phyloP scores from a whole-genome alignment of 2,329 filamentous ascomycete species.

The Trichophyton benhamiae region DNA sequence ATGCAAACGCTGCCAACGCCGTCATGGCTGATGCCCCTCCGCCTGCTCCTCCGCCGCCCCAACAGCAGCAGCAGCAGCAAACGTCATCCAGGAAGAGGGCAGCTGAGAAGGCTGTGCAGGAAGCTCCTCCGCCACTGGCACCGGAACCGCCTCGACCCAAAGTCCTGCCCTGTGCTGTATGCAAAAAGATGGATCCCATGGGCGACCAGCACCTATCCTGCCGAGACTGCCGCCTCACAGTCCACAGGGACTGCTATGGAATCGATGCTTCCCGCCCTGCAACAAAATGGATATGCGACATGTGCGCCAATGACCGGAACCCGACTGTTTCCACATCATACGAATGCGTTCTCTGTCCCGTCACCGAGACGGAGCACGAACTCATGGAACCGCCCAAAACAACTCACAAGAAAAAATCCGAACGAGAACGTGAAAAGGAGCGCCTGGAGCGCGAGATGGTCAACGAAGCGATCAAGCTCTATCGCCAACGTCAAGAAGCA shows the following conservation, averaged over 20 bases:
- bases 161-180: slow-evolving; percentile 73
- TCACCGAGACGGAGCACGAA: slow-evolving; percentile 68
- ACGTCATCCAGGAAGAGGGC: slow-evolving; percentile 49
- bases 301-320: slow-evolving; percentile 87
- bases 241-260: slow-evolving; percentile 90
- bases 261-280: slow-evolving; percentile 55
- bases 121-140: slow-evolving; percentile 44
- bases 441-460: slow-evolving; percentile 73
- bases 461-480: slow-evolving; percentile 65
- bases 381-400: slow-evolving; percentile 71
- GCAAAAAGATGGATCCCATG: slow-evolving; percentile 57
- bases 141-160: slow-evolving; percentile 70
- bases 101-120: slow-evolving; percentile 43
- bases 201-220: slow-evolving; percentile 67
- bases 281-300: slow-evolving; percentile 87
- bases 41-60: slow-evolving; percentile 21
- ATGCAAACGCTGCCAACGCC: slow-evolving; percentile 35
- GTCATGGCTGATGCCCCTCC: slow-evolving; percentile 23
- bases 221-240: slow-evolving; percentile 76
- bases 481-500: slow-evolving; percentile 70
- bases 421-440: slow-evolving; percentile 83
- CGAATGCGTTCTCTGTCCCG: slow-evolving; percentile 81
- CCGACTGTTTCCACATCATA: slow-evolving; percentile 89
- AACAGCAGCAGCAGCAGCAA: no score
- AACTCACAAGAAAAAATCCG: slow-evolving; percentile 76